Base-by-base conservation (phyloP, 2,329 filamentous ascomycete genomes). In the Neofusicoccum cordaticola region DNA sequence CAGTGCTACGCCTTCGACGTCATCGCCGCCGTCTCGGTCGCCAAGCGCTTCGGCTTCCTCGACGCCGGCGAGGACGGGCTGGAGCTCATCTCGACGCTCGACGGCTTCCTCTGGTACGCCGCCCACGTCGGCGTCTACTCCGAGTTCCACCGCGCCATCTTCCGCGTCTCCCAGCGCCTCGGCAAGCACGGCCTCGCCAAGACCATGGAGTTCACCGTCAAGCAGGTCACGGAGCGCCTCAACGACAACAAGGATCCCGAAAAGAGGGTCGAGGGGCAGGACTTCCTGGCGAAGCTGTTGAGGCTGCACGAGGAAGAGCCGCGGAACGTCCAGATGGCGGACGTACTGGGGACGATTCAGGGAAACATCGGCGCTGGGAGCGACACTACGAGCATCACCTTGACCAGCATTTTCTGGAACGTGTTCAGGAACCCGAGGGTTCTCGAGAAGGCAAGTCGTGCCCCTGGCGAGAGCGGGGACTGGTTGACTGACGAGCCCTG, bases 1-100 rank as follows among this genome's bases (percentile, higher is more conserved):
- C 81, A 83, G 66, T 83, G 74, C 66, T 83, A 80, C 63, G 81
- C 80, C 0, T 82, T 83, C 50, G 81, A 85, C 53, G 81, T 85
- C 1, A 84, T 86, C 37, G 82, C 82, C 0, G 76, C 81, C 41
- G 82, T 85, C 19, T 84, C 81, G 0, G 80, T 79, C 17, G 45
- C 45, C 8, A 67, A 83, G 82, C 50, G 50, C 12, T 52, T 52
- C 31, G 50, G 50, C 0, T 83, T 84, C 62, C 71, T 85, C 0
- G 79, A 84, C 27, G 61, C 68, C 8, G 82, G 81, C 0, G 71
- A 78, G 2, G 83, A 85, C 60, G 77, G 82, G 1, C 75, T 77
- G 7, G 77, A 76, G 0, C 71, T 82, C 0, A 82, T 84, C n/a
- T 27, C 62, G 8, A 75, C 77, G 0, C 71, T 83, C 15, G 73